Evolutionary conservation across 768 basidiomycete species (phyloP).

Genomic region (Lactifluus rugatus): DNA sequence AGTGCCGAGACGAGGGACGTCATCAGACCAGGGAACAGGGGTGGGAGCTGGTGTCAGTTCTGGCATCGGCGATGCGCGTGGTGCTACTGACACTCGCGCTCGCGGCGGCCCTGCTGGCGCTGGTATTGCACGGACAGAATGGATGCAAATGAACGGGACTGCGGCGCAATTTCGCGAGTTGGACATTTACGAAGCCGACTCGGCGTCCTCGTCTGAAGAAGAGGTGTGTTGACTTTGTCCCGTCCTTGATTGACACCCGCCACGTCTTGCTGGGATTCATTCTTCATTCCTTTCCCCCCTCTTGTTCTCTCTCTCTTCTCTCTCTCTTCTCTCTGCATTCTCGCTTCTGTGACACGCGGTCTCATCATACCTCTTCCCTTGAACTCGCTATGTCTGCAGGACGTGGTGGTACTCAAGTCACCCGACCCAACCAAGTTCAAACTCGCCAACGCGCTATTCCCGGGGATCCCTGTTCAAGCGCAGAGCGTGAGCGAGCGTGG

Average conservation of each 20-base stretch:
- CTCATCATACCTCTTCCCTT: constrained; percentile 16
- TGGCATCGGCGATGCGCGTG: constrained; percentile 1
- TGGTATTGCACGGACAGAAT: constrained; percentile 1
- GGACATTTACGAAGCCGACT: constrained; percentile 10
- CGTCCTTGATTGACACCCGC: constrained; percentile 7
- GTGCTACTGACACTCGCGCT: background rate
- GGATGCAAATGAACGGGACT: constrained; percentile 13
- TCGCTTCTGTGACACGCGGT: constrained; percentile 2
- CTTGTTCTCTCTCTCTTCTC: background rate
- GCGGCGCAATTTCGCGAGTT: background rate
- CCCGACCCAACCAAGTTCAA: constrained; percentile 18
- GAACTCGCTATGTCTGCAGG: constrained; percentile 13
- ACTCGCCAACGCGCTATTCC: constrained; percentile 10
- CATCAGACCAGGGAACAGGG: background rate
- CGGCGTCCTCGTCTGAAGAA: constrained; percentile 16
- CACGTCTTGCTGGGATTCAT: background rate
- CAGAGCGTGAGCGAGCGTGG: background rate
- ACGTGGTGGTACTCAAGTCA: constrained; percentile 18
- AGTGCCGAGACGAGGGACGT: background rate
- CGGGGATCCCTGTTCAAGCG: background rate
- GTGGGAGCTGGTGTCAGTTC: background rate
- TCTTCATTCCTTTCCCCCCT: background rate
- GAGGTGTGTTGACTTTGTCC: constrained; percentile 17
- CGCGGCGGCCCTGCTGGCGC: background rate
- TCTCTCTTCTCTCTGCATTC: constrained; percentile 8